Evolutionary conservation across 139 green algal genomes (phyloP).

Genomic region (Closterium sp.): DNA sequence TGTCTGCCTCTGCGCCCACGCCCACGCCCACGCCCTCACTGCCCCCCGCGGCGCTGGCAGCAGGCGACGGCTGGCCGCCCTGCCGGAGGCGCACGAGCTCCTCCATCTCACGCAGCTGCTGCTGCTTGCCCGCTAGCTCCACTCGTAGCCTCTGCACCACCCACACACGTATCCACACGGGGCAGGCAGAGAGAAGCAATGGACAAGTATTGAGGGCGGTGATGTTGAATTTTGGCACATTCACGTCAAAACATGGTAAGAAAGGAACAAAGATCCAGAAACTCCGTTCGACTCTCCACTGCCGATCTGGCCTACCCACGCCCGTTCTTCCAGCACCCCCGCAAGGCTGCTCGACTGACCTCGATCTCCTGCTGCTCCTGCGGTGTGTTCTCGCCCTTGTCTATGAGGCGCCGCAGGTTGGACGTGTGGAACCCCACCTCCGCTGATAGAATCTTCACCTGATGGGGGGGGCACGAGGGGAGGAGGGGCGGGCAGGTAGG

Average conservation of each 20-base stretch:
- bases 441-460: conserved; percentile 18
- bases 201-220: neutral
- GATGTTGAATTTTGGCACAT: neutral
- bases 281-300: neutral
- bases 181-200: neutral
- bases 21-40: neutral
- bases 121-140: neutral
- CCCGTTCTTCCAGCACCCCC: neutral
- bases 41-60: neutral
- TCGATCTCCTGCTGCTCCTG: conserved; percentile 21
- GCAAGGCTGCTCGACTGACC: neutral
- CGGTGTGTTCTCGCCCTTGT: conserved; percentile 13
- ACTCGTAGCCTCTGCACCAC: neutral
- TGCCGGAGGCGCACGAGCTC: neutral
- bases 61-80: neutral
- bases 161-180: neutral
- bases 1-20: neutral
- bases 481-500: too few species aligned
- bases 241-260: neutral
- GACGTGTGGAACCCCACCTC: conserved; percentile 36
- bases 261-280: neutral
- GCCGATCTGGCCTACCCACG: neutral
- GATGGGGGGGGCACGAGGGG: too few species aligned
- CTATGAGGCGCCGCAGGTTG: conserved; percentile 31
- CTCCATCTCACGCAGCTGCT: neutral